These are phyloP conservation scores for Grigorovia humatica DNA, from an alignment of 805 yeast species.

Conservation along the genomic window DNA sequence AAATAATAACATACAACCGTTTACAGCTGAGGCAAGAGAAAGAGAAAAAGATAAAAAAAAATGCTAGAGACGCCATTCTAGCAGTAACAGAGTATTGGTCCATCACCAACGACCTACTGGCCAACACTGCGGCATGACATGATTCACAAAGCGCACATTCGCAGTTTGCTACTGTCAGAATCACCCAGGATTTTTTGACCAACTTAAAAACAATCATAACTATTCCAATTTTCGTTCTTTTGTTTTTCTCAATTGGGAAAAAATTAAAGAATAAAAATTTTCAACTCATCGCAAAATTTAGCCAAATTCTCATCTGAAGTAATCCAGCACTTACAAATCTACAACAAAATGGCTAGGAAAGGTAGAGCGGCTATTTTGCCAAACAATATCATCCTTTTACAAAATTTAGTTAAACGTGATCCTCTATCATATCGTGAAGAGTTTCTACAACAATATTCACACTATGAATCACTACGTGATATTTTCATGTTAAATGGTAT, in stretches of 20 bases:
- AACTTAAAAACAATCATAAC: background rate
- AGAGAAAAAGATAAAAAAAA: too few relatives aligned
- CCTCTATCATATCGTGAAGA: slow-evolving; percentile 93
- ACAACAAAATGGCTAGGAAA: slow-evolving; percentile 58
- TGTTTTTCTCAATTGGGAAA: background rate
- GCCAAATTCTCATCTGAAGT: background rate
- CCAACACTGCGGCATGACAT: too few relatives aligned
- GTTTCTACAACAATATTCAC: slow-evolving; percentile 83
- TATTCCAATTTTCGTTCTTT: background rate
- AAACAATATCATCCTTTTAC: slow-evolving; percentile 80
- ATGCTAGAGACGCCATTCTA: too few relatives aligned
- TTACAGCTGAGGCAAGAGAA: too few relatives aligned
- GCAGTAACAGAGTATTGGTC: too few relatives aligned
- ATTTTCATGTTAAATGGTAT: slow-evolving; percentile 57
- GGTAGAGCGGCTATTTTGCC: slow-evolving; percentile 92
- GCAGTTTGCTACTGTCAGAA: too few relatives aligned
- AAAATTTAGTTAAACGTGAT: slow-evolving; percentile 86
- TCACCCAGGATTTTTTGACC: too few relatives aligned
- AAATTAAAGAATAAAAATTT: background rate
- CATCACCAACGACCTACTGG: too few relatives aligned
- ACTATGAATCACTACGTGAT: slow-evolving; percentile 84
- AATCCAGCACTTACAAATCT: too few relatives aligned
- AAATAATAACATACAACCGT: too few relatives aligned
- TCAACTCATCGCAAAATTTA: slow-evolving; percentile 16
- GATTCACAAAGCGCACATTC: too few relatives aligned